phyloP scores from a whole-genome alignment of 2,329 filamentous ascomycete species.

The Aspergillus jensenii region DNA sequence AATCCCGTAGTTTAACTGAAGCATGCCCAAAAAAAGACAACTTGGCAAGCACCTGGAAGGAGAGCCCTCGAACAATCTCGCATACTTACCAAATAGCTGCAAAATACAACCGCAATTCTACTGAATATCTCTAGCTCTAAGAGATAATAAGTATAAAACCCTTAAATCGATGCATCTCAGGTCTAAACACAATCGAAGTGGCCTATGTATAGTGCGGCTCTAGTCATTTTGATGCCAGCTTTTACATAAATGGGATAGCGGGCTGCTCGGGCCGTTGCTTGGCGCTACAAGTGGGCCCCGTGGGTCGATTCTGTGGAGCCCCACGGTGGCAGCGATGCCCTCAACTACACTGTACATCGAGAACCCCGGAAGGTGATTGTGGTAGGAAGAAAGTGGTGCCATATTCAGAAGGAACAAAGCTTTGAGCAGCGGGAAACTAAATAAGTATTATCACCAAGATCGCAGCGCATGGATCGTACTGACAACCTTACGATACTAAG shows the following conservation, averaged over 20 bases:
- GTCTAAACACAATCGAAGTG: not conserved
- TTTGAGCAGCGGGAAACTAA: not conserved
- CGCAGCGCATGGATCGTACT: no score
- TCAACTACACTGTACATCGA: not conserved
- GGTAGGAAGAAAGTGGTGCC: not conserved
- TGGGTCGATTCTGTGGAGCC: not conserved
- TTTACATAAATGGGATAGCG: not conserved
- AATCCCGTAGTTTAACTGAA: not conserved
- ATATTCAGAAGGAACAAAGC: not conserved
- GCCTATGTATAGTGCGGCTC: not conserved
- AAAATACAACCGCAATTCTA: not conserved
- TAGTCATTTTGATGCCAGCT: not conserved
- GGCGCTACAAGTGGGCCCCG: not conserved
- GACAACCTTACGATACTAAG: no score
- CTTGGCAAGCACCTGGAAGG: no score
- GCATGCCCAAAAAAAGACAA: no score
- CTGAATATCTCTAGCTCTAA: not conserved
- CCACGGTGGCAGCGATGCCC: not conserved
- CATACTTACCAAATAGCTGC: no score
- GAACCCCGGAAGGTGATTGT: not conserved
- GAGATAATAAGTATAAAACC: not conserved
- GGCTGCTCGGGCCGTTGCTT: not conserved
- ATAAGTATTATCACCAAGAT: not conserved
- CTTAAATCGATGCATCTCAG: not conserved
- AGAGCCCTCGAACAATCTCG: no score